Evolutionary conservation across 495 filamentous ascomycete species (phyloP).

Genomic region (Mytilinidion resinicola): DNA sequence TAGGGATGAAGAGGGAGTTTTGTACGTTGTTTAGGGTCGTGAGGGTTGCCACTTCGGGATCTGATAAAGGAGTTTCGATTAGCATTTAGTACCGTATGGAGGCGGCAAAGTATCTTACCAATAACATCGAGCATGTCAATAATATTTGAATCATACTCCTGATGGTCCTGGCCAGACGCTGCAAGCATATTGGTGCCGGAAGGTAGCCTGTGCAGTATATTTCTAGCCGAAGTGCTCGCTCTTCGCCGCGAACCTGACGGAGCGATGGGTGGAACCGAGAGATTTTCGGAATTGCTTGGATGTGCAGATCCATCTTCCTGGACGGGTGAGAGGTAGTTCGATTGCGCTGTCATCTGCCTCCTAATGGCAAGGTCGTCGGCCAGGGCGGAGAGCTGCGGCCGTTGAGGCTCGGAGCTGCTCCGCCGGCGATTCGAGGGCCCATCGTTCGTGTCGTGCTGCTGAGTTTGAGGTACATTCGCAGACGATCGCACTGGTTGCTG

Average conservation of each 20-base stretch:
- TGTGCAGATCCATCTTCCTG: slow-evolving; percentile 11
- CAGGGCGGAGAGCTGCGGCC: background rate
- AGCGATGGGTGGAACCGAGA: background rate
- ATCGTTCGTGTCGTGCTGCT: background rate
- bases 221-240: background rate
- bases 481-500: background rate
- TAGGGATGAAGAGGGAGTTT: slow-evolving; percentile 69
- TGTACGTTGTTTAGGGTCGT: slow-evolving; percentile 74
- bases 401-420: slow-evolving; percentile 18
- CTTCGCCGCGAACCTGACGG: background rate
- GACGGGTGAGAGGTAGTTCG: slow-evolving; percentile 14
- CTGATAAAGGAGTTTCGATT: slow-evolving; percentile 34
- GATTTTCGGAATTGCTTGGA: background rate
- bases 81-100: background rate
- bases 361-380: slow-evolving; percentile 18
- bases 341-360: slow-evolving; percentile 16
- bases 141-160: slow-evolving; percentile 51
- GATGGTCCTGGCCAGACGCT: background rate
- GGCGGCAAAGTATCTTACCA: slow-evolving; percentile 39
- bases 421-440: slow-evolving; percentile 2
- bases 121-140: slow-evolving; percentile 68
- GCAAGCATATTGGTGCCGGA: slow-evolving; percentile 8
- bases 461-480: background rate
- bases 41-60: slow-evolving; percentile 67
- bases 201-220: slow-evolving; percentile 3